Evolutionary conservation across 73 alveolate species (phyloP).

Genomic region (Effrenium voratum): DNA sequence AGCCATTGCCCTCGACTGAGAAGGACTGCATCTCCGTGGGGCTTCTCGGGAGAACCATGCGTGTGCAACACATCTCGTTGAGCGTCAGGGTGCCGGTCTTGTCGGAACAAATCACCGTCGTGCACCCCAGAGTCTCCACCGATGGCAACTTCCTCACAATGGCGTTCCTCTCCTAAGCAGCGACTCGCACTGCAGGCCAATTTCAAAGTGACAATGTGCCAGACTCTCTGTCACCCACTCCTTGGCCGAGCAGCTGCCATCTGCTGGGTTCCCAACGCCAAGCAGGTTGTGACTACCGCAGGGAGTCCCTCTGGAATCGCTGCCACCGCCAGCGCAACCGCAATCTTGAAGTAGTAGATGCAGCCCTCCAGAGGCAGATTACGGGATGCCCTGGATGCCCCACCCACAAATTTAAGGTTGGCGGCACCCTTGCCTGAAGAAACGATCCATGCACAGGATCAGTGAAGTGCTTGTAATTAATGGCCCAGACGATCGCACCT

Average conservation of each 20-base stretch:
- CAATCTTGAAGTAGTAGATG: conserved; percentile 98
- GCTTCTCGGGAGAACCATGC: conserved; percentile 46
- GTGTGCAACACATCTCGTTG: conserved; percentile 82
- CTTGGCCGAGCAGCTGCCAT: conserved; percentile 94
- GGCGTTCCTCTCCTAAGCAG: conserved; percentile 96
- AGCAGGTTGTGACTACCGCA: conserved; percentile 96
- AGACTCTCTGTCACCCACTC: too few species aligned
- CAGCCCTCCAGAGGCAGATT: conserved; percentile 96
- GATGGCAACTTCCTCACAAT: conserved; percentile 97
- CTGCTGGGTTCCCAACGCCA: conserved; percentile 92
- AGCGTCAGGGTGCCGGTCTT: conserved; percentile 99
- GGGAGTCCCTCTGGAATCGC: conserved; percentile 99
- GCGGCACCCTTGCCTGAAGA: conserved; percentile 7
- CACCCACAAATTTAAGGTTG: background rate
- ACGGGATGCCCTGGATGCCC: background rate
- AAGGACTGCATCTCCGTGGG: conserved; percentile 30
- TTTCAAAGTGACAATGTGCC: too few species aligned
- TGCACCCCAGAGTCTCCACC: conserved; percentile 99
- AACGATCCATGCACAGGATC: conserved; percentile 97
- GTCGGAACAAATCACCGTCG: conserved; percentile 99
- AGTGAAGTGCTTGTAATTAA: conserved; percentile 96
- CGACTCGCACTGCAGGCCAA: background rate
- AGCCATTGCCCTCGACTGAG: conserved; percentile 76
- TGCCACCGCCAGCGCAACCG: conserved; percentile 99
- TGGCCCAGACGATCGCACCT: conserved; percentile 97